phyloP scores from a whole-genome alignment of 257 asterid genomes.

The Ilex asprella region DNA sequence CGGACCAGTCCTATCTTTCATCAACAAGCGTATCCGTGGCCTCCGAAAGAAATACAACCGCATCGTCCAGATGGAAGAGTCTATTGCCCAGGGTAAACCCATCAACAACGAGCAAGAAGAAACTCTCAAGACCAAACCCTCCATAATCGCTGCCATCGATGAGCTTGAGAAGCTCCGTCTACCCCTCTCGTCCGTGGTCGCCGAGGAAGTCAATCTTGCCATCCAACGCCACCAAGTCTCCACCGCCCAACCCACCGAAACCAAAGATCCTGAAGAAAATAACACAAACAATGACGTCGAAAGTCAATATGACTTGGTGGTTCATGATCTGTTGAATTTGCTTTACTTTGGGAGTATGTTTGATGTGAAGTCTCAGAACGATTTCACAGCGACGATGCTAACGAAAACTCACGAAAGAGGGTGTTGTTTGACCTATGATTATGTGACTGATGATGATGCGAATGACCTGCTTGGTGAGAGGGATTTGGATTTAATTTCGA shows the following conservation, averaged over 20 bases:
- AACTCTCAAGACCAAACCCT: background rate
- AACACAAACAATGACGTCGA: constrained; percentile 10
- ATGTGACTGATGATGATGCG: constrained; percentile 69
- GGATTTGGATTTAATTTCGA: constrained; percentile 73
- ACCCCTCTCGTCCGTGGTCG: background rate
- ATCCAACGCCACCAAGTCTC: background rate
- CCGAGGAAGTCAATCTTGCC: background rate
- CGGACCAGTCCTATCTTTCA: background rate
- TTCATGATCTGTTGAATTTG: constrained; percentile 60
- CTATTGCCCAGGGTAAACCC: background rate
- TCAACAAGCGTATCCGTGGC: background rate
- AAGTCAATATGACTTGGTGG: constrained; percentile 6
- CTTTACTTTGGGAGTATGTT: constrained; percentile 69
- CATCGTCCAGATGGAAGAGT: background rate
- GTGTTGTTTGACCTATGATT: constrained; percentile 78
- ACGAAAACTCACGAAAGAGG: constrained; percentile 81
- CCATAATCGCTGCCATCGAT: background rate
- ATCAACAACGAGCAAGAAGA: background rate
- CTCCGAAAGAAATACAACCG: background rate
- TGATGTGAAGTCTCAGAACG: constrained; percentile 55
- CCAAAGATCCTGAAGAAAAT: background rate
- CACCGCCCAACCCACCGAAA: background rate
- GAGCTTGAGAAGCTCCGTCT: background rate
- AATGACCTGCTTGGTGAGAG: constrained; percentile 57
- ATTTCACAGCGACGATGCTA: constrained; percentile 36